phyloP scores from a whole-genome alignment of 495 filamentous ascomycete species.

The Lepraria neglecta region DNA sequence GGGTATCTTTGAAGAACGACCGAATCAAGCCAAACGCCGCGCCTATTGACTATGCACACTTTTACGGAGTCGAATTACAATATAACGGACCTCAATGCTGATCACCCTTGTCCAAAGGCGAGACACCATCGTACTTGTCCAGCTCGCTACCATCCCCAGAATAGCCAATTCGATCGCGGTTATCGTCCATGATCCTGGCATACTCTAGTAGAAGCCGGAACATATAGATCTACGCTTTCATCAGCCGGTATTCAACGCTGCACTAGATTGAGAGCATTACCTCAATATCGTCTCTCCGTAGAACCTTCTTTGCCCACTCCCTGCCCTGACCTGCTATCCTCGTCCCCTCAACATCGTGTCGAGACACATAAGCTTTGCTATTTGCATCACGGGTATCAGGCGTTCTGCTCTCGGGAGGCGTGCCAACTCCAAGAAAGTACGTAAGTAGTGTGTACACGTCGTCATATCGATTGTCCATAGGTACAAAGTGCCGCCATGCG shows the following conservation, averaged over 20 bases:
- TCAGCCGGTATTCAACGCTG: not conserved
- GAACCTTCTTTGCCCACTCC: slow-evolving; percentile 61
- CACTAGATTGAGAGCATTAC: slow-evolving; percentile 22
- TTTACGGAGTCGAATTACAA: not conserved
- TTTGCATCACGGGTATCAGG: slow-evolving; percentile 24
- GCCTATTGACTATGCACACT: slow-evolving; percentile 7
- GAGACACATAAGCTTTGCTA: slow-evolving; percentile 29
- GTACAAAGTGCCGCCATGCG: slow-evolving; percentile 72
- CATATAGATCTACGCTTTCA: slow-evolving; percentile 47
- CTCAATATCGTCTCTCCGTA: slow-evolving; percentile 65
- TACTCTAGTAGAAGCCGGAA: slow-evolving; percentile 66
- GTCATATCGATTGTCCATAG: slow-evolving; percentile 74
- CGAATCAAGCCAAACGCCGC: slow-evolving; percentile 1
- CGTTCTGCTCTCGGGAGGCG: slow-evolving; percentile 34
- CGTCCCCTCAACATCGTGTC: slow-evolving; percentile 54
- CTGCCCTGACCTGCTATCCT: slow-evolving; percentile 57
- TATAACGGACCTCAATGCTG: slow-evolving; percentile 22
- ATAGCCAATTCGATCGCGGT: slow-evolving; percentile 60
- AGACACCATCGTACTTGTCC: slow-evolving; percentile 28
- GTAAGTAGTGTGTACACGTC: slow-evolving; percentile 74
- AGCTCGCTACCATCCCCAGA: slow-evolving; percentile 44
- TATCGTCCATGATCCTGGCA: slow-evolving; percentile 58
- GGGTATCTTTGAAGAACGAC: slow-evolving; percentile 17
- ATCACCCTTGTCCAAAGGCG: slow-evolving; percentile 20
- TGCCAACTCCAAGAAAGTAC: slow-evolving; percentile 60